Evolutionary conservation across 441 rosid species (phyloP), one percentile per base, ranked within the genome.

Genomic region (Corymbia calophylla): DNA sequence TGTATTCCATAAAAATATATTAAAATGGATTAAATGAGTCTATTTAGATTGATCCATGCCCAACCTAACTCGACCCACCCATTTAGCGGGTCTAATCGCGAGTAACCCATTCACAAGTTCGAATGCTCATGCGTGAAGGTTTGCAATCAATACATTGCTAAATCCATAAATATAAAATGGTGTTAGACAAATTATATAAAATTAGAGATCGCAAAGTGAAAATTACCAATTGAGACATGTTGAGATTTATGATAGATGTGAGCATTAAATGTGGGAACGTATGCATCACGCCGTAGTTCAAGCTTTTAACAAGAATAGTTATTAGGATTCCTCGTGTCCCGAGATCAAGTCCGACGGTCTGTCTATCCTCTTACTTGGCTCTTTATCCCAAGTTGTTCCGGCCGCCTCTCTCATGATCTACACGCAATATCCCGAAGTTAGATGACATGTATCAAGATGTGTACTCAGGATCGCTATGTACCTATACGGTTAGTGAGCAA

Each of bases 11-110:
- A 58, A 58, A 58, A 25, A 58, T 58, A 4, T 12, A 14, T 58
- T 11, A 21, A 58, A 58, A 58, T 58, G 29, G 10, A 23, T 58
- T 58, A 58, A 58, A 29, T 39, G 44, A 39, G 62, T 58, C 6
- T 58, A 58, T 23, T 9, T 58, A 6, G 64, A 14, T 58, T 58
- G n/a, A 25, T 29, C 64, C 14, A 58, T 39, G 44, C 44, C 44
- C 44, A 58, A 25, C n/a, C 3, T 58, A 25, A 58, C 3, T 6
- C 1, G 25, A 58, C n/a, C 17, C 64, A 10, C n/a, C 64, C 1
- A 0, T 0, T 58, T 58, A 58, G 11, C 0, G 25, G 0, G 11
- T 58, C 64, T 58, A 58, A 39, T 39, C 44, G 5, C 6, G 44
- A 39, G 44, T 27, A 10, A 73, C 49, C 49, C 73, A 14, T 64